Evolutionary conservation across 306 rosid species (phyloP), one percentile per base, ranked within the genome.

Genomic region (Castanea crenata): DNA sequence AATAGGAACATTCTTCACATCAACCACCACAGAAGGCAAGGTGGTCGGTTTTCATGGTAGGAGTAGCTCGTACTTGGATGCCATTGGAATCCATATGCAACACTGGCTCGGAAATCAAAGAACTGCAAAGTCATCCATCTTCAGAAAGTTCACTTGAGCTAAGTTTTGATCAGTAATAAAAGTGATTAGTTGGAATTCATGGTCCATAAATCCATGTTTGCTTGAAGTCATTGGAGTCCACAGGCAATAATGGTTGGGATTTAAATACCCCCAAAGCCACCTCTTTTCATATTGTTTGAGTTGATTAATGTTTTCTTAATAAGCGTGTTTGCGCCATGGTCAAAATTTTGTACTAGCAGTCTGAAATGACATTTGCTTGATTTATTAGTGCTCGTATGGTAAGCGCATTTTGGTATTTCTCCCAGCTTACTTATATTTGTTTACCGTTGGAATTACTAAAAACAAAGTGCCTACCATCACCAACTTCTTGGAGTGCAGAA

Each of bases 41-140:
- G 92, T 86, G 80, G 97, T 94, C 13, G 99, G 99, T 44, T 88
- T 91, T 64, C 94, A 93, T 88, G 97, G 97, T 59, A 89, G 81
- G 81, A 89, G 92, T 87, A 90, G 97, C 90, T 75, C 84, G 84
- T 94, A 90, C 83, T 86, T 94, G 91, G 95, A 94, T 78, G 97
- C 99, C 78, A 87, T 92, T 29, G 99, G 99, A 55, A 87, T 91
- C 78, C 99, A 94, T 71, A 94, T 92, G 98, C 97, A 94, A 51
- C 97, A 94, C 56, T 94, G 99, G 99, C 87, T 92, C 0, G 99
- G 97, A 78, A 92, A 78, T 80, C 97, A 91, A 80, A 90, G 78
- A 78, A 29, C 79, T 74, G 71, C 87, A 46, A 91, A 76, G 83
- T 61, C 90, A 11, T 90, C 92, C 55, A 71, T 87, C 78, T 94